Conservation (phyloP, 805 yeast genomes). For the Candida odintsovae region DNA sequence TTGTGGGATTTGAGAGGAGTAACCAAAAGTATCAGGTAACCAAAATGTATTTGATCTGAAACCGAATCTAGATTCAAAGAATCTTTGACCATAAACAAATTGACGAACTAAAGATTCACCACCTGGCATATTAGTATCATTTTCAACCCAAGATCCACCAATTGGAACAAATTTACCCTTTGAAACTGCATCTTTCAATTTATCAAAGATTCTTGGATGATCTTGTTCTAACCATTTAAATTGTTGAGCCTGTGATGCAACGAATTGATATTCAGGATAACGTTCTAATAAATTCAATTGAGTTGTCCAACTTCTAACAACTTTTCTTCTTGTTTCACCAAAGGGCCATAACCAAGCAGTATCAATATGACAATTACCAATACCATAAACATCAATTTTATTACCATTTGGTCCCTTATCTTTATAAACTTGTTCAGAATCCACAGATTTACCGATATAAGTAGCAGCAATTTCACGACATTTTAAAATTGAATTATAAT, state of each 20-base stretch:
- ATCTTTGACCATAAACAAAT: conserved; percentile 84
- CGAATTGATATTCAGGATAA: conserved; percentile 91
- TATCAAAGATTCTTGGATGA: conserved; percentile 73
- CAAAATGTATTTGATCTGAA: conserved; percentile 71
- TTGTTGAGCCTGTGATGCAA: conserved; percentile 95
- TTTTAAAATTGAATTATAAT: conserved; percentile 46
- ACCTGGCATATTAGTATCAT: conserved; percentile 91
- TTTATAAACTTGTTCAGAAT: conserved; percentile 59
- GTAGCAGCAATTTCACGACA: conserved; percentile 64
- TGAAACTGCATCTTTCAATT: conserved; percentile 53
- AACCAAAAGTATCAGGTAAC: conserved; percentile 98
- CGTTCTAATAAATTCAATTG: conserved; percentile 79
- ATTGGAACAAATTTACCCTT: conserved; percentile 79
- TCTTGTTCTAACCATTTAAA: conserved; percentile 86
- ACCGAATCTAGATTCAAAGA: conserved; percentile 77
- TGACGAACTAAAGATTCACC: conserved; percentile 91
- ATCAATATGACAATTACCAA: conserved; percentile 96
- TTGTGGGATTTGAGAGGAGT: conserved; percentile 93
- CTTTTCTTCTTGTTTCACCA: conserved; percentile 90
- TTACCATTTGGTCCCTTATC: conserved; percentile 19
- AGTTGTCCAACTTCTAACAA: conserved; percentile 93
- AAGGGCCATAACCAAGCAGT: conserved; percentile 99
- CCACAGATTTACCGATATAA: conserved; percentile 60
- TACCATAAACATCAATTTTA: conserved; percentile 62
- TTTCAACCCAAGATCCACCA: conserved; percentile 98